Conservation (phyloP, 345 rosid species). For the Heritiera fomes region DNA sequence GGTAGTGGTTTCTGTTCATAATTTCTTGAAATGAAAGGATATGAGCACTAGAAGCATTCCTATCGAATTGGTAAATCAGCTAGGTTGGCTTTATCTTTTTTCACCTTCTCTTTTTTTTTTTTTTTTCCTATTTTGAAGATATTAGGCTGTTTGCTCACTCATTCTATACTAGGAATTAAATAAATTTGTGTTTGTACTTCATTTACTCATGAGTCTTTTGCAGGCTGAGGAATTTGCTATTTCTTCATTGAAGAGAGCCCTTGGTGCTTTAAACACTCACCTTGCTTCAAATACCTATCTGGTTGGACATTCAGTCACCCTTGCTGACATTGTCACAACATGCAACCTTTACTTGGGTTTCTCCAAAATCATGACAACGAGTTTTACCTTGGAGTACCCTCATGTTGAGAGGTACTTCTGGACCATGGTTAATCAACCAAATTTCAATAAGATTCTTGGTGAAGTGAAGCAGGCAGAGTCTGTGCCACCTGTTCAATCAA, state of each 20-base stretch:
- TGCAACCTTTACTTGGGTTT: slow-evolving; percentile 73
- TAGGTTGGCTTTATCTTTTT: neutral
- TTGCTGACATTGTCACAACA: slow-evolving; percentile 76
- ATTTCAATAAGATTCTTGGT: slow-evolving; percentile 73
- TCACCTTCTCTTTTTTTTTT: too few species aligned
- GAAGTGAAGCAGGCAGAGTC: slow-evolving; percentile 80
- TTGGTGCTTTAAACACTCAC: slow-evolving; percentile 71
- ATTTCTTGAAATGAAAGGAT: neutral
- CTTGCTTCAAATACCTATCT: slow-evolving; percentile 79
- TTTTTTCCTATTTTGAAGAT: neutral
- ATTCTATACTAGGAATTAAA: neutral
- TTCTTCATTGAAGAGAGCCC: slow-evolving; percentile 70
- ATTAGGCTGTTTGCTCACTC: neutral
- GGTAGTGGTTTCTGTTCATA: neutral
- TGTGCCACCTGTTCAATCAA: slow-evolving; percentile 52
- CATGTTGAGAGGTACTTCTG: slow-evolving; percentile 98
- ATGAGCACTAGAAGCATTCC: neutral
- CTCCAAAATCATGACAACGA: slow-evolving; percentile 55
- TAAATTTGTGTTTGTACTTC: neutral
- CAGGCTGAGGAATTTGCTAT: slow-evolving; percentile 68
- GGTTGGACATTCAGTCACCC: slow-evolving; percentile 88
- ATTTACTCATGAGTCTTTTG: neutral
- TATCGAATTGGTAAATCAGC: neutral
- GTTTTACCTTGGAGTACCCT: slow-evolving; percentile 83
- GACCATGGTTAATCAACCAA: slow-evolving; percentile 94